These are phyloP conservation scores for Nigrospora sphaerica DNA, from an alignment of 2,329 filamentous ascomycete species.

Conservation along the genomic window DNA sequence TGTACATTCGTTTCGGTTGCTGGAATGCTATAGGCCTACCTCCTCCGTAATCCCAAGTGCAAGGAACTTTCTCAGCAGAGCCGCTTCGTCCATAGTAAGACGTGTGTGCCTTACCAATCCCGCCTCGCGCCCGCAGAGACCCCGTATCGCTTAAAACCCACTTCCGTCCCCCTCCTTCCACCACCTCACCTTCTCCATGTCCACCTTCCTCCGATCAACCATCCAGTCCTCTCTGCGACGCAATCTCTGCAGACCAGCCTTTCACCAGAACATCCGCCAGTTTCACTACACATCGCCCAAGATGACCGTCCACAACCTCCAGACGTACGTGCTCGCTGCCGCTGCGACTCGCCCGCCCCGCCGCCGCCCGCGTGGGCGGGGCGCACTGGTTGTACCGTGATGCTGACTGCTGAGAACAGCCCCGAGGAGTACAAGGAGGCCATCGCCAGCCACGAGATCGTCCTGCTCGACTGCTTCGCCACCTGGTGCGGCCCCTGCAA, in stretches of 20 bases:
- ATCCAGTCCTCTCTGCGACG: constrained; percentile 2
- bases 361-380: background rate
- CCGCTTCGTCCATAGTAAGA: too few species aligned
- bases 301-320: constrained; percentile 34
- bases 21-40: too few species aligned
- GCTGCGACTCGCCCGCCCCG: background rate
- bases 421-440: constrained; percentile 20
- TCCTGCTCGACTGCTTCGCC: constrained; percentile 83
- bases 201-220: constrained; percentile 2
- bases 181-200: constrained; percentile 4
- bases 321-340: constrained; percentile 20
- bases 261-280: constrained; percentile 11
- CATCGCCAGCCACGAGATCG: constrained; percentile 39
- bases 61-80: too few species aligned
- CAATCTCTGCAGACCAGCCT: background rate
- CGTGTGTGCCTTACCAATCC: too few species aligned
- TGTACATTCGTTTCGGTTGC: too few species aligned
- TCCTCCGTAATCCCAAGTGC: too few species aligned
- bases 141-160: constrained; percentile 5
- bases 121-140: background rate
- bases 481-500: constrained; percentile 96
- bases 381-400: background rate
- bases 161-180: constrained; percentile 5
- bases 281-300: constrained; percentile 32
- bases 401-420: constrained; percentile 8